These are phyloP conservation scores for Cladosporium sp. DNA, from an alignment of 2,329 filamentous ascomycete genomes.

Conservation along the genomic window DNA sequence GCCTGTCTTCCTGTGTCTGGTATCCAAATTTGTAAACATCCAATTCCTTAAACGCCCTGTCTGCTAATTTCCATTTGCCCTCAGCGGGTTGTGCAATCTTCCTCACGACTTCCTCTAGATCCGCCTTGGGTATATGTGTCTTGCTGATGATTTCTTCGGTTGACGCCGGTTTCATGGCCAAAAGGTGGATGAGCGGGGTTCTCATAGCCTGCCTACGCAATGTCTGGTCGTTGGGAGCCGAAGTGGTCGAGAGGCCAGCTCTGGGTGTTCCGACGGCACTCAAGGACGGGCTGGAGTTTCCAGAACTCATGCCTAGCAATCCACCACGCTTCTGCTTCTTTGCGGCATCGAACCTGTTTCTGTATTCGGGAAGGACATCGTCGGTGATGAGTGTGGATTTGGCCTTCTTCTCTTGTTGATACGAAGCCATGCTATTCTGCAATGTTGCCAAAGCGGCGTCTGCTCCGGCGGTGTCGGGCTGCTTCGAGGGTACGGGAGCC, in stretches of 20 bases:
- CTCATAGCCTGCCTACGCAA: slow-evolving; percentile 38
- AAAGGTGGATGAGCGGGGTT: slow-evolving; percentile 47
- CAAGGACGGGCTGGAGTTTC: slow-evolving; percentile 37
- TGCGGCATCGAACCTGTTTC: slow-evolving; percentile 29
- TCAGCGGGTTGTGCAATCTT: slow-evolving; percentile 51
- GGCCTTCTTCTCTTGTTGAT: slow-evolving; percentile 58
- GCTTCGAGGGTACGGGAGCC: slow-evolving; percentile 13
- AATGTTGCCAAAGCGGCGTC: slow-evolving; percentile 58
- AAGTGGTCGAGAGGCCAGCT: slow-evolving; percentile 33
- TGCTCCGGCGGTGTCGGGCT: slow-evolving; percentile 48
- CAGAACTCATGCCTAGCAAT: slow-evolving; percentile 24
- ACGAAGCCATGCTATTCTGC: slow-evolving; percentile 55
- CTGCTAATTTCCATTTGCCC: slow-evolving; percentile 52
- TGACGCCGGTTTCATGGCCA: slow-evolving; percentile 50
- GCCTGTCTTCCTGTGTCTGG: slow-evolving; percentile 50
- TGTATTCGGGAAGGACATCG: slow-evolving; percentile 34
- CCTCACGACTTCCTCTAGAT: slow-evolving; percentile 42
- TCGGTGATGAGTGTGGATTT: slow-evolving; percentile 38
- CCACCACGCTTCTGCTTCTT: slow-evolving; percentile 26
- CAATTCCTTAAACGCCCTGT: slow-evolving; percentile 58
- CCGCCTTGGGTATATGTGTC: slow-evolving; percentile 46
- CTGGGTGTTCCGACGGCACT: slow-evolving; percentile 33
- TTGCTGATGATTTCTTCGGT: slow-evolving; percentile 44
- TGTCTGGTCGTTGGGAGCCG: slow-evolving; percentile 31
- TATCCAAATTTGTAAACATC: slow-evolving; percentile 61